Conservation (phyloP, 768 basidiomycete genomes). For the Boletus edulis region DNA sequence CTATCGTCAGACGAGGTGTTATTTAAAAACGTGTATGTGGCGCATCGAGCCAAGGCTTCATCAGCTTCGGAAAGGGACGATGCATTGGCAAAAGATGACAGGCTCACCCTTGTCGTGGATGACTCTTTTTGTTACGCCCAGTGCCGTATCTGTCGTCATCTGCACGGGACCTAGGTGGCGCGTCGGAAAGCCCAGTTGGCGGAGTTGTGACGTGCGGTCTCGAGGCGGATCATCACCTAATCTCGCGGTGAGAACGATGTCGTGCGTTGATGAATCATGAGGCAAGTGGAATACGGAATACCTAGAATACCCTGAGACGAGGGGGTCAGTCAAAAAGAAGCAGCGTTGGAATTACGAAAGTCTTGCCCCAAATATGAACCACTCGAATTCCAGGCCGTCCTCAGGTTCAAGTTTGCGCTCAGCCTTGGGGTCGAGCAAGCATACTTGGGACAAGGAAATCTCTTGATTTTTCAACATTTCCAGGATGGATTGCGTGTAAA, state of each 20-base stretch:
- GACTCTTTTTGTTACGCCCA: constrained; percentile 85
- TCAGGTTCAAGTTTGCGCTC: constrained; percentile 63
- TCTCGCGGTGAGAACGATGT: neutral
- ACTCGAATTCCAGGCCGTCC: constrained; percentile 80
- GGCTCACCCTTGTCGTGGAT: constrained; percentile 64
- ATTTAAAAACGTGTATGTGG: neutral
- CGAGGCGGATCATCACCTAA: constrained; percentile 94
- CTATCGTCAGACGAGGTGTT: constrained; percentile 26
- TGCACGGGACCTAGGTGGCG: constrained; percentile 85
- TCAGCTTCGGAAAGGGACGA: too few relatives aligned
- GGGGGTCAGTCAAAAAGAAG: neutral
- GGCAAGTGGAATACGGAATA: constrained; percentile 31
- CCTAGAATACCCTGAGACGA: constrained; percentile 57
- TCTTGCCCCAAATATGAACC: constrained; percentile 89
- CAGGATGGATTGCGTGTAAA: constrained; percentile 23
- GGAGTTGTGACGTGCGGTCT: constrained; percentile 88
- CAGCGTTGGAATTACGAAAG: neutral
- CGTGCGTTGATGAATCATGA: neutral
- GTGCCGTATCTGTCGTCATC: constrained; percentile 98
- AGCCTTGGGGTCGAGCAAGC: constrained; percentile 93
- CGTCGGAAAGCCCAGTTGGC: constrained; percentile 80
- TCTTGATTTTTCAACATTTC: constrained; percentile 15
- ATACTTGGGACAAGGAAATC: constrained; percentile 60
- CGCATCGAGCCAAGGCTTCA: neutral
- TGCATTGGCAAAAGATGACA: too few relatives aligned